Percentiles rank a stretch among this genome's conserved stretches.
Conservation (phyloP, 495 filamentous ascomycete genomes). For the Hypoxylon trugodes region DNA sequence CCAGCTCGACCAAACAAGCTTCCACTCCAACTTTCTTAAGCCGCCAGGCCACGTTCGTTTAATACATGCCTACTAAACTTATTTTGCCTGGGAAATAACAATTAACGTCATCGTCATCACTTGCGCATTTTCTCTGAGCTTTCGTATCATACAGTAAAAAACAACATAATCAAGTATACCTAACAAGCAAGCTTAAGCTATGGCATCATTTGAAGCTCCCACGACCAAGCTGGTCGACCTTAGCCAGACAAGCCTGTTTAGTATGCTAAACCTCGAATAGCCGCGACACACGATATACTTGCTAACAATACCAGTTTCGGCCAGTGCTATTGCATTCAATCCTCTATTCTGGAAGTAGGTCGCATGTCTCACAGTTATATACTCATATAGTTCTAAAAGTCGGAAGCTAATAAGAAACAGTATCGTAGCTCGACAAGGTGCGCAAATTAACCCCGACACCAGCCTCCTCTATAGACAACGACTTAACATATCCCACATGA, state of each 20-base stretch:
- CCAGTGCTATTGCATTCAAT: slow-evolving; percentile 74
- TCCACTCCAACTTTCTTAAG: slow-evolving; percentile 6
- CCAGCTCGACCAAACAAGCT: slow-evolving; percentile 12
- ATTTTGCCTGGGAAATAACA: no score
- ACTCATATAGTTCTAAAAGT: slow-evolving; percentile 5
- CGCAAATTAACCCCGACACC: slow-evolving; percentile 14
- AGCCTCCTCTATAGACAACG: neutral
- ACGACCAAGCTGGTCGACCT: slow-evolving; percentile 65
- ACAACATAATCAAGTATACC: neutral
- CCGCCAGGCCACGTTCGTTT: slow-evolving; percentile 21
- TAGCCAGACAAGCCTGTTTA: slow-evolving; percentile 68
- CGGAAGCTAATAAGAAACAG: slow-evolving; percentile 48
- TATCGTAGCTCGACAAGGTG: slow-evolving; percentile 74
- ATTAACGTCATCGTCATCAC: slow-evolving; percentile 12
- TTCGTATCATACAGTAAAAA: neutral
- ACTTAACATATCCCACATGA: neutral
- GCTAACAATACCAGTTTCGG: slow-evolving; percentile 64
- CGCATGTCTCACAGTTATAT: slow-evolving; percentile 1
- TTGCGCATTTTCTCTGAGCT: neutral
- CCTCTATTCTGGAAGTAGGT: slow-evolving; percentile 83
- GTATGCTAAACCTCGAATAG: slow-evolving; percentile 51
- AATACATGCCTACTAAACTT: slow-evolving; percentile 1
- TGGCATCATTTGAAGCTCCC: slow-evolving; percentile 39
- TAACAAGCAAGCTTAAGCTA: slow-evolving; percentile 11
- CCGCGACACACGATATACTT: neutral